Conservation (phyloP, 148 eudicot genomes). For the Persicaria tinctoria region DNA sequence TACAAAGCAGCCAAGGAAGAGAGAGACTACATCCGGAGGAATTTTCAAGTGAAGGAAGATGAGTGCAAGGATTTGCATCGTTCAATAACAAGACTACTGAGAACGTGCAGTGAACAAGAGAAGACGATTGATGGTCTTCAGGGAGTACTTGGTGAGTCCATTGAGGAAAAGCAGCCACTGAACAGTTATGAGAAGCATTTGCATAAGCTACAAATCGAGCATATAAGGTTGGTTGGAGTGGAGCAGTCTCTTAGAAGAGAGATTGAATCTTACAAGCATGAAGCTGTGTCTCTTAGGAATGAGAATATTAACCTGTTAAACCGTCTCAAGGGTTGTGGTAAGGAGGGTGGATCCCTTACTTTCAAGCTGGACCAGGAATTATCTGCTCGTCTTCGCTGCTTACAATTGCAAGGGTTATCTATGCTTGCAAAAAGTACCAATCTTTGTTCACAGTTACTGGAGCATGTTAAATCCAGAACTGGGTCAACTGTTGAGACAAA, state of each 20-base stretch:
- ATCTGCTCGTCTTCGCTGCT: slow-evolving; percentile 38
- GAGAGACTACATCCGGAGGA: slow-evolving; percentile 40
- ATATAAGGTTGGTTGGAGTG: slow-evolving; percentile 62
- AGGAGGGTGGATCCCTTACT: slow-evolving; percentile 41
- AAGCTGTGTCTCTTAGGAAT: slow-evolving; percentile 65
- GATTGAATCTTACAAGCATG: slow-evolving; percentile 52
- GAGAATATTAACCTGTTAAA: slow-evolving; percentile 71
- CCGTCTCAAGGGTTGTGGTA: slow-evolving; percentile 48
- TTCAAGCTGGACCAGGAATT: slow-evolving; percentile 73
- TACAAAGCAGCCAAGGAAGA: slow-evolving; percentile 55
- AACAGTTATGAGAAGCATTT: slow-evolving; percentile 50
- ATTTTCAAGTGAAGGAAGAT: slow-evolving; percentile 49
- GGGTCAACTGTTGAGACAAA: slow-evolving; percentile 27
- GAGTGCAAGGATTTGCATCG: slow-evolving; percentile 77
- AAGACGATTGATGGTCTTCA: slow-evolving; percentile 74
- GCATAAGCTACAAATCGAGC: slow-evolving; percentile 67
- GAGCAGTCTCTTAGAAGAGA: slow-evolving; percentile 77
- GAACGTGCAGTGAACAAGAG: slow-evolving; percentile 82
- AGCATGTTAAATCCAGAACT: slow-evolving; percentile 43
- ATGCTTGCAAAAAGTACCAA: slow-evolving; percentile 48
- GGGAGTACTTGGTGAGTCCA: slow-evolving; percentile 43
- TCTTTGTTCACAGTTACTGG: slow-evolving; percentile 56
- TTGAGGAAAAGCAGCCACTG: slow-evolving; percentile 34
- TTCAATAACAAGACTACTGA: slow-evolving; percentile 43
- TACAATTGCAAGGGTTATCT: slow-evolving; percentile 58